A percentile compares a stretch with the other conserved stretches of the same genome.
These are phyloP conservation scores for Candida sp. DNA, from an alignment of 1,139 yeast genomes.

Conservation along the genomic window DNA sequence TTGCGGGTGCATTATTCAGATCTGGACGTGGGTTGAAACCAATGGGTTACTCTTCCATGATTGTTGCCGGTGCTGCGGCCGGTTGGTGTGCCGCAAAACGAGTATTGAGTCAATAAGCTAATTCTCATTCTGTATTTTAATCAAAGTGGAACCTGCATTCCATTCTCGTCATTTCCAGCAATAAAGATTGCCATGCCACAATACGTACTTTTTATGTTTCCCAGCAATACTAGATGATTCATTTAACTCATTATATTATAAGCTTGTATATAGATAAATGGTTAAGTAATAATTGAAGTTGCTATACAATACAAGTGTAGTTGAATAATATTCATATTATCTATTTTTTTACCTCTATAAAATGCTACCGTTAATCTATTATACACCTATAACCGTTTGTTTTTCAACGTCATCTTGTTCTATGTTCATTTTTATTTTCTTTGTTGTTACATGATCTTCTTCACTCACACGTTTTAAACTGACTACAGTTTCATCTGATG, in stretches of 20 bases:
- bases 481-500: background rate
- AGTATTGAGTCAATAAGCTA: slow-evolving; percentile 13
- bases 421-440: background rate
- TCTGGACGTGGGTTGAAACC: slow-evolving; percentile 84
- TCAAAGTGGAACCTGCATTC: background rate
- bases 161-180: background rate
- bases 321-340: too few relatives aligned
- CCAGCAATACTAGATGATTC: background rate
- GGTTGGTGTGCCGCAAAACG: slow-evolving; percentile 88
- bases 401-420: background rate
- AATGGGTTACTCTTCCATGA: slow-evolving; percentile 80
- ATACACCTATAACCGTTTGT: background rate
- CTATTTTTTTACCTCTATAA: too few relatives aligned
- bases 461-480: background rate
- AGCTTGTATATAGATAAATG: background rate
- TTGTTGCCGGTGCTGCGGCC: slow-evolving; percentile 89
- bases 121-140: background rate
- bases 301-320: background rate
- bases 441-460: background rate
- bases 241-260: background rate
- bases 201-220: background rate
- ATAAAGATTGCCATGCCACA: background rate
- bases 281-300: background rate
- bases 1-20: slow-evolving; percentile 90
- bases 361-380: background rate